Percentiles rank a stretch among this genome's conserved stretches.
Conservation (phyloP, 2,329 filamentous ascomycete genomes). For the Geosmithia morbida region DNA sequence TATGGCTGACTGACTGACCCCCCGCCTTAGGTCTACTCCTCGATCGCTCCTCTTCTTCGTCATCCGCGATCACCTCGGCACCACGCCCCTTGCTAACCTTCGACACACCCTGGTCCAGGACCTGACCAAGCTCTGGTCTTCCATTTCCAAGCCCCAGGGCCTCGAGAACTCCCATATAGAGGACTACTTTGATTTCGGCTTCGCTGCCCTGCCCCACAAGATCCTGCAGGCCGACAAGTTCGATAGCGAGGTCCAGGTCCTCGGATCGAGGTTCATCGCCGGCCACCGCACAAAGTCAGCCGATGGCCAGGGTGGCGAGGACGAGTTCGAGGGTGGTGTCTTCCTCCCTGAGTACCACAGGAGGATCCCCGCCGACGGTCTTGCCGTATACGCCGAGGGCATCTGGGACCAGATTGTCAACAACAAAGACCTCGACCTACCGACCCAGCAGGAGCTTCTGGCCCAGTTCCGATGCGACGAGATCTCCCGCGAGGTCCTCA, state of each 20-base stretch:
- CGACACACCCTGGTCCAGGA: constrained; percentile 85
- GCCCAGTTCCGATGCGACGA: constrained; percentile 97
- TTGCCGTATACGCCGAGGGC: constrained; percentile 82
- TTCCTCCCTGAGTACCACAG: constrained; percentile 92
- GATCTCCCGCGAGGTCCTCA: constrained; percentile 77
- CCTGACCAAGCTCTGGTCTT: constrained; percentile 80
- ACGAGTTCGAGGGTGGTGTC: constrained; percentile 63
- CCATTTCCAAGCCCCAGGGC: constrained; percentile 80
- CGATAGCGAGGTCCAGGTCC: constrained; percentile 59
- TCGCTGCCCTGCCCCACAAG: constrained; percentile 91
- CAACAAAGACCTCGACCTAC: constrained; percentile 95
- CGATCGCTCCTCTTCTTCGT: constrained; percentile 95
- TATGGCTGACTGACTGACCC: constrained; percentile 6
- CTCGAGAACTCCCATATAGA: constrained; percentile 82
- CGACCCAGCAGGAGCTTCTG: constrained; percentile 90
- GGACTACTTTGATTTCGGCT: constrained; percentile 98
- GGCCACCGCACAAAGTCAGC: constrained; percentile 56
- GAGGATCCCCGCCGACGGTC: constrained; percentile 92
- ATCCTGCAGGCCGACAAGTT: constrained; percentile 92
- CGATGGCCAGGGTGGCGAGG: constrained; percentile 43
- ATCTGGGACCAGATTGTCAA: constrained; percentile 98
- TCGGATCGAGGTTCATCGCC: constrained; percentile 69
- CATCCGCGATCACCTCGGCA: constrained; percentile 91
- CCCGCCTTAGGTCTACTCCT: constrained; percentile 52
- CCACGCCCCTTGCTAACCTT: constrained; percentile 78